These are phyloP conservation scores for Russula brevipes DNA, from an alignment of 768 basidiomycete genomes.

Conservation along the genomic window DNA sequence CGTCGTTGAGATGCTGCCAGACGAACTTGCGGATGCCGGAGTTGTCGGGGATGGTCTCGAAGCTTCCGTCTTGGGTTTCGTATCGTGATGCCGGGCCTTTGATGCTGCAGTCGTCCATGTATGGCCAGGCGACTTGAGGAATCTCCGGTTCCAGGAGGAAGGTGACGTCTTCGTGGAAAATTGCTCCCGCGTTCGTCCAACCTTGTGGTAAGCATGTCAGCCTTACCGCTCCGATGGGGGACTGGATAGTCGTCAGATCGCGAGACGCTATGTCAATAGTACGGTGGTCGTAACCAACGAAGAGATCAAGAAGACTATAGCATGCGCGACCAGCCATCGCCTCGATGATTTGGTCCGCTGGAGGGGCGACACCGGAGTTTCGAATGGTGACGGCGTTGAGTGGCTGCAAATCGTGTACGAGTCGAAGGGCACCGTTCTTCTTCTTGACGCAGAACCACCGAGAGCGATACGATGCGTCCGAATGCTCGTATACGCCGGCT, in stretches of 20 bases:
- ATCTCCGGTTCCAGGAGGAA: too few relatives aligned
- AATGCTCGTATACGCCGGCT: slow-evolving; percentile 33
- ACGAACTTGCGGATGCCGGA: not conserved
- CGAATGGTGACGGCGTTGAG: slow-evolving; percentile 27
- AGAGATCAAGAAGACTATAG: too few relatives aligned
- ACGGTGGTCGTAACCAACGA: too few relatives aligned
- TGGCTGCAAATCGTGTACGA: slow-evolving; percentile 28
- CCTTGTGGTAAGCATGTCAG: slow-evolving; percentile 39
- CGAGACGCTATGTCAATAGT: too few relatives aligned
- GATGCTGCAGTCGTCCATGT: not conserved
- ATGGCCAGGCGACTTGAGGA: too few relatives aligned
- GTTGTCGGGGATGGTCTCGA: not conserved
- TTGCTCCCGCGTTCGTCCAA: slow-evolving; percentile 36
- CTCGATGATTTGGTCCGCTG: slow-evolving; percentile 26
- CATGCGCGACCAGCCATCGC: slow-evolving; percentile 29
- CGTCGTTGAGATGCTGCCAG: not conserved
- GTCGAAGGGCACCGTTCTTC: slow-evolving; percentile 14
- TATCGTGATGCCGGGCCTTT: too few relatives aligned
- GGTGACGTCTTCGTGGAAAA: slow-evolving; percentile 19
- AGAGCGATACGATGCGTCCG: not conserved
- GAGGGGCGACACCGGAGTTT: slow-evolving; percentile 25
- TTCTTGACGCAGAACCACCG: slow-evolving; percentile 5
- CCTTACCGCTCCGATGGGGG: slow-evolving; percentile 15
- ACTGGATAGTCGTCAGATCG: too few relatives aligned
- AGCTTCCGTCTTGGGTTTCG: not conserved